phyloP scores from a whole-genome alignment of 2,329 filamentous ascomycete genomes.

The Claviceps sp. region DNA sequence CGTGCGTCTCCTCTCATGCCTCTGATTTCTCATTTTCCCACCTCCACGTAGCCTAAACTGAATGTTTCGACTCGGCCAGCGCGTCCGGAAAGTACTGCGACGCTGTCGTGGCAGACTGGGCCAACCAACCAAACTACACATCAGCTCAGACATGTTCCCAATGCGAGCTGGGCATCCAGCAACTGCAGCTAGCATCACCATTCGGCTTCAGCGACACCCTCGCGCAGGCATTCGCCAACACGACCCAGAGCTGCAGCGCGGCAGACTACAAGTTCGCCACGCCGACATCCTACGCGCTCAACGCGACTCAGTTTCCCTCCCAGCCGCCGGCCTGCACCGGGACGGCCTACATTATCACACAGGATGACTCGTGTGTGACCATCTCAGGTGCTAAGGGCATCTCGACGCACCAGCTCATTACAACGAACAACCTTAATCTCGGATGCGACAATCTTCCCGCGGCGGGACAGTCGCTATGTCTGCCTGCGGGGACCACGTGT shows the following conservation, averaged over 20 bases:
- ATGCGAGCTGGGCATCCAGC: background rate
- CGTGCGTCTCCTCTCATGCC: background rate
- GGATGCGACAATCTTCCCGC: slow-evolving; percentile 1
- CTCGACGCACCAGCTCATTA: background rate
- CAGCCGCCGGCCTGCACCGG: background rate
- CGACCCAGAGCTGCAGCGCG: background rate
- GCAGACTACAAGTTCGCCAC: background rate
- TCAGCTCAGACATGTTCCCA: background rate
- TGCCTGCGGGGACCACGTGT: background rate
- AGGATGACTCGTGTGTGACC: background rate
- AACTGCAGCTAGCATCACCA: background rate
- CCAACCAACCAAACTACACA: background rate
- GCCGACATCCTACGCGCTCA: slow-evolving; percentile 1
- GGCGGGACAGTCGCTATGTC: background rate
- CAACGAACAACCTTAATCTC: background rate
- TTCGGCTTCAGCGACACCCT: background rate
- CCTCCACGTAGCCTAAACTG: background rate
- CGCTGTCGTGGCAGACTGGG: background rate
- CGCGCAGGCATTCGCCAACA: background rate
- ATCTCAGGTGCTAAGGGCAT: background rate
- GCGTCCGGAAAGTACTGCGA: background rate
- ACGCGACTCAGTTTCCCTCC: background rate
- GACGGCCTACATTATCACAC: background rate
- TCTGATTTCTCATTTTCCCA: background rate
- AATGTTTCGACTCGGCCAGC: background rate